These are phyloP conservation scores for Cordyceps militaris DNA, from an alignment of 2,329 filamentous ascomycete genomes.

Conservation along the genomic window DNA sequence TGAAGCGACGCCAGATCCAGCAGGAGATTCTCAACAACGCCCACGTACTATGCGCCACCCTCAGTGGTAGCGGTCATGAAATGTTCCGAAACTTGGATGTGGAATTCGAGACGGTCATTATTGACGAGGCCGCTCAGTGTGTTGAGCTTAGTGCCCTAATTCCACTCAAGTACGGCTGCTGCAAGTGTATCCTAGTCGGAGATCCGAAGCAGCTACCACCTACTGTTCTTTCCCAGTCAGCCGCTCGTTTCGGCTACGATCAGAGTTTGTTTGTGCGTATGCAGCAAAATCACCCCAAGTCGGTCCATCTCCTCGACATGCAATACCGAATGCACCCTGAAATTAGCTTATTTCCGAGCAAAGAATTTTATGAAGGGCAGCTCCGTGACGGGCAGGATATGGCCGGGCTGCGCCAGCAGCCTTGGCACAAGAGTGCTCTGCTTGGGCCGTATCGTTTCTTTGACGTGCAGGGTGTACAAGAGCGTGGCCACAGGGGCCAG, in stretches of 20 bases:
- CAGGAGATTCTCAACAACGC: constrained; percentile 86
- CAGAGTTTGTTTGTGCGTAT: constrained; percentile 98
- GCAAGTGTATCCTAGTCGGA: constrained; percentile 93
- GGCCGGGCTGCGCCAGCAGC: constrained; percentile 64
- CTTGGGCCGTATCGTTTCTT: constrained; percentile 96
- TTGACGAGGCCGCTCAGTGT: constrained; percentile 96
- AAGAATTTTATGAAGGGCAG: constrained; percentile 84
- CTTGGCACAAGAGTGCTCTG: constrained; percentile 78
- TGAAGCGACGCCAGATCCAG: constrained; percentile 76
- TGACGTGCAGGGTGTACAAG: constrained; percentile 84
- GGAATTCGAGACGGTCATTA: constrained; percentile 97
- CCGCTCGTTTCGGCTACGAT: constrained; percentile 88
- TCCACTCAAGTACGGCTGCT: constrained; percentile 92
- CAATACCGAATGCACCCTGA: constrained; percentile 99
- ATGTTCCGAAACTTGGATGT: constrained; percentile 93
- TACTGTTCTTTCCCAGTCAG: constrained; percentile 90
- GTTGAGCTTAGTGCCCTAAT: constrained; percentile 96
- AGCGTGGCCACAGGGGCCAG: constrained; percentile 72
- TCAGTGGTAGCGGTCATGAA: constrained; percentile 93
- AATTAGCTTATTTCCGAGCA: constrained; percentile 85
- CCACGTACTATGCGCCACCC: constrained; percentile 88
- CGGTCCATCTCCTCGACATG: constrained; percentile 90
- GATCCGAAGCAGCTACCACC: constrained; percentile 96
- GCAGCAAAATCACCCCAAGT: constrained; percentile 82
- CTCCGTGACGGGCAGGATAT: constrained; percentile 82